These are phyloP conservation scores for Monilinia fructigena DNA, from an alignment of 2,329 filamentous ascomycete genomes.

Conservation along the genomic window DNA sequence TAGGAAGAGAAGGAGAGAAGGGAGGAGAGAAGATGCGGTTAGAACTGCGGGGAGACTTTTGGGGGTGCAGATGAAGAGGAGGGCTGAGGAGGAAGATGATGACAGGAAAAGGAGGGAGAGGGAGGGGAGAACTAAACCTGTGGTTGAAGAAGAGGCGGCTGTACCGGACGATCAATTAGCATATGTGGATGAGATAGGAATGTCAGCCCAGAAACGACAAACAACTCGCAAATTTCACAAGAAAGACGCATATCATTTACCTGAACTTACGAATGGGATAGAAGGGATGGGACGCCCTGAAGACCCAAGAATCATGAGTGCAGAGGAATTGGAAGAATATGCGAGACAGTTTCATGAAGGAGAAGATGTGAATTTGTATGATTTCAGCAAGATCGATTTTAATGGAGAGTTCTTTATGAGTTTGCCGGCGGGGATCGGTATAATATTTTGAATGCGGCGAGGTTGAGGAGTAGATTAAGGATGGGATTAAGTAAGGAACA, in stretches of 20 bases:
- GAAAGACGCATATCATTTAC: conserved; percentile 93
- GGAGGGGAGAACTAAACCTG: conserved; percentile 41
- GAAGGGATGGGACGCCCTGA: conserved; percentile 85
- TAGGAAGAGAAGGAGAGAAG: conserved; percentile 78
- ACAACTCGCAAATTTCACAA: conserved; percentile 79
- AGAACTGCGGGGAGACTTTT: conserved; percentile 88
- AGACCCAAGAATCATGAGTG: conserved; percentile 93
- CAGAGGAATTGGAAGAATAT: conserved; percentile 91
- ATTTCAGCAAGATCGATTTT: conserved; percentile 98
- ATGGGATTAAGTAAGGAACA: conserved; percentile 98
- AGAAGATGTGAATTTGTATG: conserved; percentile 87
- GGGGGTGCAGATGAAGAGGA: conserved; percentile 89
- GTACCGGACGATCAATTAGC: conserved; percentile 69
- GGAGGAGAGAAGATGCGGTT: conserved; percentile 86
- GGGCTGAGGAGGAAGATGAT: conserved; percentile 79
- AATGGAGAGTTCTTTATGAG: conserved; percentile 94
- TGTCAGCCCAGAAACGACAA: conserved; percentile 73
- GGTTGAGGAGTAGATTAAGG: conserved; percentile 79
- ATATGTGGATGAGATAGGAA: conserved; percentile 86
- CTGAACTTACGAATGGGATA: conserved; percentile 75
- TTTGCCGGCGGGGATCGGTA: conserved; percentile 85
- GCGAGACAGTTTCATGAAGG: conserved; percentile 88
- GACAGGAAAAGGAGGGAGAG: conserved; percentile 52
- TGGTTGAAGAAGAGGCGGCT: conserved; percentile 61
- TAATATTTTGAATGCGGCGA: conserved; percentile 93